These are phyloP conservation scores for Thraustochytrium striatum DNA, from an alignment of 352 stramenopile species.

Conservation along the genomic window DNA sequence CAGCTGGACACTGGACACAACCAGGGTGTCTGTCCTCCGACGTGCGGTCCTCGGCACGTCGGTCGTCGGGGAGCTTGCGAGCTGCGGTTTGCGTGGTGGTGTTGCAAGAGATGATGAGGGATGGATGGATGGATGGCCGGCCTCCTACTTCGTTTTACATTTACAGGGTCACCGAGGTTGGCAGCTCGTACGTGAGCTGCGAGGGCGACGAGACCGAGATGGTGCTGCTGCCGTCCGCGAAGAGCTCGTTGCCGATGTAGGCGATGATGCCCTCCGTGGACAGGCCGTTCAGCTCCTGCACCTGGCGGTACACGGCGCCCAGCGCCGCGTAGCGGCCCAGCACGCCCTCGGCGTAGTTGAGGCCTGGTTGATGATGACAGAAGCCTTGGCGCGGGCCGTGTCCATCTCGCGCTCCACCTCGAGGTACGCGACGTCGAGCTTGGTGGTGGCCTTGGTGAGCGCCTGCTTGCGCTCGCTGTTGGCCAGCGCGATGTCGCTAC, in stretches of 20 bases:
- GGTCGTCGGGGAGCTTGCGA: no score
- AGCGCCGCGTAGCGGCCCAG: neutral
- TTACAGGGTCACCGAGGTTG: no score
- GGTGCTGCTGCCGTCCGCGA: no score
- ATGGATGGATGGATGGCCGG: no score
- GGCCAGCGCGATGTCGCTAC: neutral
- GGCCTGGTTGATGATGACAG: neutral
- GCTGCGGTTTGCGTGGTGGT: no score
- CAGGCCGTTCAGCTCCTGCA: neutral
- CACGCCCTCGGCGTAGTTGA: neutral
- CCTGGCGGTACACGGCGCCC: neutral
- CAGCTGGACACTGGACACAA: no score
- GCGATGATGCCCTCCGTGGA: neutral
- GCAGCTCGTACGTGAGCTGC: no score
- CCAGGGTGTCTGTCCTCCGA: no score
- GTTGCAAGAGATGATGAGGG: no score
- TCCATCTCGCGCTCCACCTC: neutral
- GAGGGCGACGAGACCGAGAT: no score
- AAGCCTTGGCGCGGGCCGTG: neutral
- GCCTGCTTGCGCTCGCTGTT: slow-evolving; percentile 13
- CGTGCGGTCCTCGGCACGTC: no score
- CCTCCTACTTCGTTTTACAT: no score
- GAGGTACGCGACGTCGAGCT: neutral
- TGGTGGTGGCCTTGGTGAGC: slow-evolving; percentile 26
- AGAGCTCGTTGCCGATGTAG: slow-evolving; percentile 12